Percentiles rank a stretch among this genome's conserved stretches.
phyloP scores from a whole-genome alignment of 2,329 filamentous ascomycete species.

The Keithomyces neogunnii region DNA sequence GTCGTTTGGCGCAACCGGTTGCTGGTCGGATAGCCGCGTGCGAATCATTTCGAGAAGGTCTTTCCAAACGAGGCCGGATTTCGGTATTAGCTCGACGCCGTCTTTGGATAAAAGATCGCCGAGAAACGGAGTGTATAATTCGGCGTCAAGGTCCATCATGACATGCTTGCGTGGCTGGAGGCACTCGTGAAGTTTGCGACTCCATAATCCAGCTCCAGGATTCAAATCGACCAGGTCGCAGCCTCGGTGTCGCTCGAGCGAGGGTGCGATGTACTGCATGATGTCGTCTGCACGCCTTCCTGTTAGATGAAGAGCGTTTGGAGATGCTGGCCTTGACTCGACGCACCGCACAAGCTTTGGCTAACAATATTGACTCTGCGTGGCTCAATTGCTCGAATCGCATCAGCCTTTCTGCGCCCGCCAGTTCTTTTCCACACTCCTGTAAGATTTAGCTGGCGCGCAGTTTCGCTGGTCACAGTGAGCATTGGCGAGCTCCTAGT shows the following conservation, averaged over 20 bases:
- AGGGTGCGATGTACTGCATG: constrained; percentile 58
- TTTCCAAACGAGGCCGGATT: constrained; percentile 51
- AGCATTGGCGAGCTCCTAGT: constrained; percentile 10
- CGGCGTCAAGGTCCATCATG: constrained; percentile 64
- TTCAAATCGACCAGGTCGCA: constrained; percentile 85
- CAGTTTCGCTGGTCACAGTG: constrained; percentile 11
- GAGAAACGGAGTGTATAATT: constrained; percentile 53
- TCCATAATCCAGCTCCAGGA: constrained; percentile 74
- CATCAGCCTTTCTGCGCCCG: constrained; percentile 9
- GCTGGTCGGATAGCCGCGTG: constrained; percentile 47
- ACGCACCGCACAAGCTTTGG: constrained; percentile 40
- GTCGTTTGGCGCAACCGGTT: constrained; percentile 25
- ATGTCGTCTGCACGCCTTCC: constrained; percentile 48
- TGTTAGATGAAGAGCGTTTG: not conserved
- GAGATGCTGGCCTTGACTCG: not conserved
- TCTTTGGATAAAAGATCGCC: constrained; percentile 42
- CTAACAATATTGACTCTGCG: constrained; percentile 44
- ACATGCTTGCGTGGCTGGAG: constrained; percentile 76
- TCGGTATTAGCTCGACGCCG: constrained; percentile 41
- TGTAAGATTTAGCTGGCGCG: constrained; percentile 16
- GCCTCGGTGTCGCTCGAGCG: constrained; percentile 60
- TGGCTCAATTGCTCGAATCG: constrained; percentile 14
- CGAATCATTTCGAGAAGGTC: constrained; percentile 47
- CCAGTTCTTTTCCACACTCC: constrained; percentile 16
- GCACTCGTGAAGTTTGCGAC: constrained; percentile 62